Evolutionary conservation across 352 stramenopile genomes (phyloP).

Genomic region (Globisporangium megalacanthum): DNA sequence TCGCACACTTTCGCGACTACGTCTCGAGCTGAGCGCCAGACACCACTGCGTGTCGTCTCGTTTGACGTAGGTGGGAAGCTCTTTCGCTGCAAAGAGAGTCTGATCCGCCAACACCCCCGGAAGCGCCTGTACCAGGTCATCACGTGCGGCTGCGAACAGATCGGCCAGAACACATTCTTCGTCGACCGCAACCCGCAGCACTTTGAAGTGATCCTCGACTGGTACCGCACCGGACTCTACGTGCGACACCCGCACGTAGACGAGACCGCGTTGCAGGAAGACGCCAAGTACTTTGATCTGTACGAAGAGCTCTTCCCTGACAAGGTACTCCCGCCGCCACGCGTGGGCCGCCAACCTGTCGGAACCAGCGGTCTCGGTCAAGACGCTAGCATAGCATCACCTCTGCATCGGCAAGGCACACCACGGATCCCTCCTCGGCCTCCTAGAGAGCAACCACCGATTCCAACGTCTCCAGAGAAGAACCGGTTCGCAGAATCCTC

Average conservation of each 20-base stretch:
- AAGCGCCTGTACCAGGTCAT: conserved; percentile 62
- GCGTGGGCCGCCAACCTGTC: background rate
- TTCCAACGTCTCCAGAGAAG: no score
- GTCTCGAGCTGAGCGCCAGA: background rate
- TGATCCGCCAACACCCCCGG: conserved; percentile 52
- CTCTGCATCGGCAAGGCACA: background rate
- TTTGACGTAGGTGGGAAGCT: conserved; percentile 70
- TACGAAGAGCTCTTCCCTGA: conserved; percentile 48
- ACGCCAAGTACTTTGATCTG: conserved; percentile 69
- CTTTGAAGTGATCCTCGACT: conserved; percentile 73
- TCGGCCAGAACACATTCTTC: conserved; percentile 46
- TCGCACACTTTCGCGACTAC: no score
- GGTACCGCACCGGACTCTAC: conserved; percentile 57
- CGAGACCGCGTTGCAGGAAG: conserved; percentile 41
- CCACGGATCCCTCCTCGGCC: conserved; percentile 13
- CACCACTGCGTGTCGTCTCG: conserved; percentile 19
- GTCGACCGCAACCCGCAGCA: conserved; percentile 69
- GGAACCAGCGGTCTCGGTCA: no score
- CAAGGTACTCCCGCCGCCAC: conserved; percentile 1
- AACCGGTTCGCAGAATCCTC: no score
- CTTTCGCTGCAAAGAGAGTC: conserved; percentile 61
- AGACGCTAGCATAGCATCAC: no score
- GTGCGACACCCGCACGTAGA: conserved; percentile 34
- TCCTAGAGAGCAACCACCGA: background rate
- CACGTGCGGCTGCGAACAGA: conserved; percentile 42